phyloP scores from a whole-genome alignment of 257 asterid species.

The Scutellaria barbata region DNA sequence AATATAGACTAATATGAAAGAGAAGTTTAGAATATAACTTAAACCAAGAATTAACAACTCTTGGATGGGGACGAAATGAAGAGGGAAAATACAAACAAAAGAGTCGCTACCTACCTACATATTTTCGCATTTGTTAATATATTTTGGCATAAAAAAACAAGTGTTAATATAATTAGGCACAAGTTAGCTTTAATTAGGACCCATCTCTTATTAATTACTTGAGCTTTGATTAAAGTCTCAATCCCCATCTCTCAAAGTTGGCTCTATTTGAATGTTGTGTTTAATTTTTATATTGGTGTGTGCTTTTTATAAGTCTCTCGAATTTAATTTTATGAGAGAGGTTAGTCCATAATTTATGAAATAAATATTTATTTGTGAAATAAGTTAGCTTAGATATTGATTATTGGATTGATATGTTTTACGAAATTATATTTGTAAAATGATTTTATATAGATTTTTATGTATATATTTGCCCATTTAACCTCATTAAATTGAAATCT shows the following conservation, averaged over 20 bases:
- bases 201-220: slow-evolving; percentile 15
- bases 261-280: slow-evolving; percentile 31
- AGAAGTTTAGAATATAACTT: slow-evolving; percentile 18
- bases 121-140: not conserved
- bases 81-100: slow-evolving; percentile 5
- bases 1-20: not conserved
- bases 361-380: not conserved
- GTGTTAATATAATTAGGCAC: slow-evolving; percentile 29
- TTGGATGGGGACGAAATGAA: slow-evolving; percentile 7
- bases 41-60: slow-evolving; percentile 39
- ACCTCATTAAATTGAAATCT: not conserved
- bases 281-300: not conserved
- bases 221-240: not conserved
- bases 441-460: too few species aligned
- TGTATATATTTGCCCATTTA: not conserved
- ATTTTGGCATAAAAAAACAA: slow-evolving; percentile 16
- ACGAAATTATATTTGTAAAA: too few species aligned
- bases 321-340: too few species aligned
- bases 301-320: too few species aligned
- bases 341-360: too few species aligned
- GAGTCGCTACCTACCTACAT: slow-evolving; percentile 1
- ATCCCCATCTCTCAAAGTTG: slow-evolving; percentile 5
- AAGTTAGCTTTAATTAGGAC: slow-evolving; percentile 23
- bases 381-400: too few species aligned
- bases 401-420: too few species aligned